Conservation (phyloP, 2,329 filamentous ascomycete genomes). For the Penicillium aurantiogriseum region DNA sequence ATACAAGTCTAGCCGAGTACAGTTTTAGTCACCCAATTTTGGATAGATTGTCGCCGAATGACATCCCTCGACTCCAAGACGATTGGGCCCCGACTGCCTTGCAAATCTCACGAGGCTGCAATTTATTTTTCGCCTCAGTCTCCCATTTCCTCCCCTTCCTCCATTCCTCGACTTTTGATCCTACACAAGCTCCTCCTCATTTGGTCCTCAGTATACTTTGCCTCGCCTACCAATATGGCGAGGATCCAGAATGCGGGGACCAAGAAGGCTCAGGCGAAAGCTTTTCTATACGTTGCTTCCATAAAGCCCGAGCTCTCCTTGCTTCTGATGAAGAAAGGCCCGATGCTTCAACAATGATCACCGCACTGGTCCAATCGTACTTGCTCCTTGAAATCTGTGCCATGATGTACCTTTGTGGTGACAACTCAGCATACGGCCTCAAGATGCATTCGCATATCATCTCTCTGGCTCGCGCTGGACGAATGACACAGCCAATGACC, state of each 20-base stretch:
- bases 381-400: constrained; percentile 44
- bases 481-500: constrained; percentile 36
- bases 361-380: constrained; percentile 39
- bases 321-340: constrained; percentile 18
- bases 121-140: constrained; percentile 39
- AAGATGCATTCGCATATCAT: constrained; percentile 45
- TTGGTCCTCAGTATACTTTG: constrained; percentile 40
- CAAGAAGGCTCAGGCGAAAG: constrained; percentile 26
- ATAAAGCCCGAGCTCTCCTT: constrained; percentile 31
- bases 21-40: constrained; percentile 3
- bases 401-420: constrained; percentile 46
- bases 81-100: constrained; percentile 33
- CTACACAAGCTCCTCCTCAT: constrained; percentile 19
- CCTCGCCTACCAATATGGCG: constrained; percentile 41
- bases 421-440: constrained; percentile 36
- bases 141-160: constrained; percentile 42
- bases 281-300: constrained; percentile 37
- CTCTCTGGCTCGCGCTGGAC: constrained; percentile 36
- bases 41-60: background rate
- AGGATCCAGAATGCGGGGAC: constrained; percentile 35
- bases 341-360: constrained; percentile 17
- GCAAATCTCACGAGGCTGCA: constrained; percentile 35
- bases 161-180: constrained; percentile 39
- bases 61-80: constrained; percentile 17
- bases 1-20: constrained; percentile 1